Evolutionary conservation across 176 grass and related monocot species (phyloP).

Genomic region (Dactylis glomerata): DNA sequence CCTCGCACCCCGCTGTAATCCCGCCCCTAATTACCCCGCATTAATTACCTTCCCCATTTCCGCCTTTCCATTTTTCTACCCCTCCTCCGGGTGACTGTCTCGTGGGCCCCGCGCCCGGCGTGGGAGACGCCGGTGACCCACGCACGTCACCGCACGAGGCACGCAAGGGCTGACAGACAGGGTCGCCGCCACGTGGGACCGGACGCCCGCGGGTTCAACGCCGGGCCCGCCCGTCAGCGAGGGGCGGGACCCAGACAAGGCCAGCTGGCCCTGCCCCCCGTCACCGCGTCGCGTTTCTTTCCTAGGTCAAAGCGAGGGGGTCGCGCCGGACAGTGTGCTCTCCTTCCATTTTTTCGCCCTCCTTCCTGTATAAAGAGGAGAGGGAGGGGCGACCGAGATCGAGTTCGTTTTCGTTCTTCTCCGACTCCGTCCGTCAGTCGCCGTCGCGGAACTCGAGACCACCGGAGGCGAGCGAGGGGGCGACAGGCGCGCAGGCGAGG

Average conservation of each 20-base stretch:
- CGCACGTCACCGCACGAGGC: neutral
- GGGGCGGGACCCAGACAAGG: too few relatives aligned
- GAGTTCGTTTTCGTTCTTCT: neutral
- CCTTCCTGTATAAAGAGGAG: neutral
- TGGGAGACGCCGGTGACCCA: neutral
- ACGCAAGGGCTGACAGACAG: neutral
- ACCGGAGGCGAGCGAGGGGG: neutral
- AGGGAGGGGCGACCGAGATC: neutral
- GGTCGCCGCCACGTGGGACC: constrained; percentile 19
- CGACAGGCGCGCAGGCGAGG: constrained; percentile 21
- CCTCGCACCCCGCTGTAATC: constrained; percentile 17
- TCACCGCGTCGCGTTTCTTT: neutral
- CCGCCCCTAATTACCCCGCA: constrained; percentile 39
- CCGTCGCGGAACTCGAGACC: neutral
- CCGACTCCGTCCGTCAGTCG: neutral
- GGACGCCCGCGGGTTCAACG: neutral
- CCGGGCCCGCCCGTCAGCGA: neutral
- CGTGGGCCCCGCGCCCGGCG: neutral
- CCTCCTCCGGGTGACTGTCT: neutral
- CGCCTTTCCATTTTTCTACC: neutral
- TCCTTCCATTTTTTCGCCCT: neutral
- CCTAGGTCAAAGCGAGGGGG: neutral
- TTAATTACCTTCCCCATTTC: constrained; percentile 11
- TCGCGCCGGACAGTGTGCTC: constrained; percentile 10
- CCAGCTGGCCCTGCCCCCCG: neutral